Conservation (phyloP, 371 early-diverging fungal species). For the Rhizomucor pusillus region DNA sequence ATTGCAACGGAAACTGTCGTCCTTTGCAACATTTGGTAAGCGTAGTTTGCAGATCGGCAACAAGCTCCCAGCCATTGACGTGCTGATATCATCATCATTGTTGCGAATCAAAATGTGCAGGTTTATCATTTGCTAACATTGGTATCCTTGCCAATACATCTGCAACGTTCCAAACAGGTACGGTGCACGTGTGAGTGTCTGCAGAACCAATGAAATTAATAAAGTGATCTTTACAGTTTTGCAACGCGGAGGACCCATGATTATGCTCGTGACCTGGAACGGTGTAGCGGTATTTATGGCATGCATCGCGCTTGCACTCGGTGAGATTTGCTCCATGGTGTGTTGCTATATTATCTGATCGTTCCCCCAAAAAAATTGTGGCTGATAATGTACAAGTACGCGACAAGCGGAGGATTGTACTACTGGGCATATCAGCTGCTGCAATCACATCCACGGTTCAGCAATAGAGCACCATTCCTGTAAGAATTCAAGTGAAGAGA, state of each 20-base stretch:
- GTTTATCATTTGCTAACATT: slow-evolving; percentile 44
- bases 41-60: neutral
- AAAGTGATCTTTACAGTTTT: slow-evolving; percentile 14
- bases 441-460: slow-evolving; percentile 14
- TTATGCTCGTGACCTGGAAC: slow-evolving; percentile 55
- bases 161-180: slow-evolving; percentile 45
- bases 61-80: too few species aligned
- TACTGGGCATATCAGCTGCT: slow-evolving; percentile 52
- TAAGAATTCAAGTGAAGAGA: slow-evolving; percentile 15
- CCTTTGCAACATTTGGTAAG: slow-evolving; percentile 46
- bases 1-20: slow-evolving; percentile 32
- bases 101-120: slow-evolving; percentile 10
- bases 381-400: slow-evolving; percentile 31
- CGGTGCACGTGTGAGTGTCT: neutral
- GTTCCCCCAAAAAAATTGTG: neutral
- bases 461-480: slow-evolving; percentile 27
- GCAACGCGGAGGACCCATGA: slow-evolving; percentile 42
- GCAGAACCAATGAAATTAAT: neutral
- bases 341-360: neutral
- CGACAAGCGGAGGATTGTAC: slow-evolving; percentile 69
- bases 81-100: too few species aligned
- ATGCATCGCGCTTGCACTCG: slow-evolving; percentile 61
- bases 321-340: slow-evolving; percentile 69
- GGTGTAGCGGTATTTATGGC: slow-evolving; percentile 59
- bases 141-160: slow-evolving; percentile 45